These are phyloP conservation scores for Pseudohyphozyma bogoriensis DNA, from an alignment of 768 basidiomycete species.

Conservation along the genomic window DNA sequence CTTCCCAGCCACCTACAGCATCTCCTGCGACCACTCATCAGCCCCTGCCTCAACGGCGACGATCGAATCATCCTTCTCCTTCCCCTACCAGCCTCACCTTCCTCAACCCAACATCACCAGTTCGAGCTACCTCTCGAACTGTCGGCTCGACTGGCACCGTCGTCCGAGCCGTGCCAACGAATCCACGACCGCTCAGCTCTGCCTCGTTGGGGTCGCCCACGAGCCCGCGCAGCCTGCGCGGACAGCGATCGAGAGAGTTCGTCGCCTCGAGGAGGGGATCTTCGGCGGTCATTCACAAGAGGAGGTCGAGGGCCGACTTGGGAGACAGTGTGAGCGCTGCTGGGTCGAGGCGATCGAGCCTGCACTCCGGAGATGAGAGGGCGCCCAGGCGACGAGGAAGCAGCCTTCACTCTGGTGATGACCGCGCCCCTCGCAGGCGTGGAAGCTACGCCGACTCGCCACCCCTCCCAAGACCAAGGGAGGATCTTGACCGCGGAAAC, in stretches of 20 bases:
- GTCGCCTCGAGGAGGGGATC: slow-evolving; percentile 1
- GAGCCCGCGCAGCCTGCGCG: neutral
- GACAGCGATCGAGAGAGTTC: slow-evolving; percentile 13
- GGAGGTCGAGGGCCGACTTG: slow-evolving; percentile 5
- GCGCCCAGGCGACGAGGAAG: neutral
- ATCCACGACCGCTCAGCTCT: slow-evolving; percentile 9
- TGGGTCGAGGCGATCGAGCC: slow-evolving; percentile 4
- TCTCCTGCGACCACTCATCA: neutral
- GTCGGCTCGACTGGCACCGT: neutral
- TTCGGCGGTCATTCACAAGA: neutral
- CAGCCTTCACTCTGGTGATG: no score
- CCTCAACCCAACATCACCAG: neutral
- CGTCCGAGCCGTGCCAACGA: slow-evolving; percentile 14
- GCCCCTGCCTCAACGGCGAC: no score
- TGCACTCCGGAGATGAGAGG: neutral
- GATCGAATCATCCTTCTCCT: no score
- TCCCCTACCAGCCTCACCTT: no score
- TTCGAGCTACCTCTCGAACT: neutral
- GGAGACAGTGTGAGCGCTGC: neutral
- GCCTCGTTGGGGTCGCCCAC: neutral
- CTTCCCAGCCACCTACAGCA: neutral
- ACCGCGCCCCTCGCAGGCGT: no score
- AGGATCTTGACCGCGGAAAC: neutral
- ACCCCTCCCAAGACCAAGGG: no score
- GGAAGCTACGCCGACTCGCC: no score